Base-by-base conservation (phyloP, 1,284 basidiomycete genomes). In the Apiotrichum gracile region DNA sequence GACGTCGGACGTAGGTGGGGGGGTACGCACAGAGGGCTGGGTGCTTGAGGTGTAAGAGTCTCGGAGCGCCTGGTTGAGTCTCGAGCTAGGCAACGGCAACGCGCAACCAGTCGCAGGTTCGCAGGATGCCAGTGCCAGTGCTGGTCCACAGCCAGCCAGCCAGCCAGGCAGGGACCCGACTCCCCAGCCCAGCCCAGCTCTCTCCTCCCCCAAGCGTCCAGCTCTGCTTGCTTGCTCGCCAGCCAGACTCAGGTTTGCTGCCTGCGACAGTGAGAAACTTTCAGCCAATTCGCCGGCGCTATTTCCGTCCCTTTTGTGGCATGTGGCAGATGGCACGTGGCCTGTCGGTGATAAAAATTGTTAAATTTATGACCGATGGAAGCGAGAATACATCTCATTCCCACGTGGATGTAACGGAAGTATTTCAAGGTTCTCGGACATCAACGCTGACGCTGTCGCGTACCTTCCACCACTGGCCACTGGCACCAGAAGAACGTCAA, bases 21-120 rank as follows among this genome's bases (percentile, higher is more conserved):
- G 17, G 43, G 43, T 45, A 45, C 43, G 43, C 43, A 45, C 43
- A 33, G 43, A 45, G 43, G 37, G 37, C 43, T 45, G 43, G 41
- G 43, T 45, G 43, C 43, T 45, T 33, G 43, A 43, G 29, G 43
- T 45, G 43, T 31, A 45, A 45, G 29, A 7, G 9, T 22, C 31
- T 24, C 12, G 43, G 40, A 27, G 12, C 27, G 22, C 41, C 41
- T 17, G 31, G 13, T 26, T 43, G 25, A 24, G 37, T 10, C 37
- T 43, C 31, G n/a, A 38, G 39, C n/a, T 14, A 14, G 21, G 39
- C 41, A 22, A 25, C 13, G n/a, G 41, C 26, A 26, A 22, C 25
- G 26, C 25, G 17, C 24, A 19, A 13, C 9, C 7, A 17, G 16
- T 4, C 5, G 6, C 22, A 25, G 25, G 16, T 16, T 5, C 12